phyloP scores from a whole-genome alignment of 352 stramenopile genomes.

The Phytophthora palmivora region DNA sequence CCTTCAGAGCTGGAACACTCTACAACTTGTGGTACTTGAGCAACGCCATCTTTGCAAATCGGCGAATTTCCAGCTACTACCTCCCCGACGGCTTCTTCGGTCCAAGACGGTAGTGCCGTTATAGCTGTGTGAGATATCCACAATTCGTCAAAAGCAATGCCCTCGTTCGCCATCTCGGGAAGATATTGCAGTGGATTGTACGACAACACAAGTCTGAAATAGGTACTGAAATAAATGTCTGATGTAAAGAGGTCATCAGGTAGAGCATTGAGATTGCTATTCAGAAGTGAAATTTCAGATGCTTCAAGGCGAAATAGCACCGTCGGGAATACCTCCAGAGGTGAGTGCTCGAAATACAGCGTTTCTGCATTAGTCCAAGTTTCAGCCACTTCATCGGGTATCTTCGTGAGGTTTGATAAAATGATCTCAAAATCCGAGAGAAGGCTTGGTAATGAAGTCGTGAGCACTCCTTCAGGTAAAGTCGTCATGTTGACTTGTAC shows the following conservation, averaged over 20 bases:
- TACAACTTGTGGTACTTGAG: neutral
- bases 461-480: conserved; percentile 41
- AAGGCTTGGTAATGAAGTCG: conserved; percentile 28
- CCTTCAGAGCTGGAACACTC: neutral
- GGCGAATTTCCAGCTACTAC: neutral
- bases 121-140: conserved; percentile 3
- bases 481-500: conserved; percentile 49
- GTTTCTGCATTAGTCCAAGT: conserved; percentile 17
- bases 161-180: neutral
- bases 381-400: conserved; percentile 33
- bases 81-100: neutral
- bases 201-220: neutral
- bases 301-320: neutral
- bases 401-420: conserved; percentile 34
- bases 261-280: conserved; percentile 1
- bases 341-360: conserved; percentile 4
- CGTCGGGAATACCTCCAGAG: conserved; percentile 1
- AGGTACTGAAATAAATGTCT: neutral
- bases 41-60: neutral
- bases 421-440: conserved; percentile 51
- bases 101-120: conserved; percentile 3
- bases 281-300: conserved; percentile 1
- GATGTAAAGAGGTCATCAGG: conserved; percentile 2
- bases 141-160: neutral
- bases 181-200: conserved; percentile 4